Percentiles rank a stretch among this genome's conserved stretches.
Conservation (phyloP, 2,329 filamentous ascomycete genomes). For the Ploettnerulaceae sp. region DNA sequence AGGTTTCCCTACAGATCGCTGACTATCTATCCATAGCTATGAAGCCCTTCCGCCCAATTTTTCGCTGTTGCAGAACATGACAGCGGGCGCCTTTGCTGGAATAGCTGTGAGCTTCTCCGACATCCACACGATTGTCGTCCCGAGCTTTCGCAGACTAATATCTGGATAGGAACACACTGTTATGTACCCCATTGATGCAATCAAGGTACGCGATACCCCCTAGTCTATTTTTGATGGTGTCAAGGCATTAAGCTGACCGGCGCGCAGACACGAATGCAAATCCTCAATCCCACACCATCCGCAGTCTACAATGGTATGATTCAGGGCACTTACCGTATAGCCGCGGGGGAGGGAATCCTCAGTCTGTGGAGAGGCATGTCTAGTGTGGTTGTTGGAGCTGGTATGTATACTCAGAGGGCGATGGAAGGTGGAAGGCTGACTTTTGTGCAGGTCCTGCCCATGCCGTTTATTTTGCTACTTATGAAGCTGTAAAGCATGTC, state of each 20-base stretch:
- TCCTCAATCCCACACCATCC: conserved; percentile 76
- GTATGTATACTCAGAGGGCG: conserved; percentile 45
- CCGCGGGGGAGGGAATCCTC: conserved; percentile 79
- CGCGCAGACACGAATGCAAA: conserved; percentile 90
- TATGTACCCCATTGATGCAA: conserved; percentile 97
- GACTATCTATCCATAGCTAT: conserved; percentile 52
- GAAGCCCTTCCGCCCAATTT: conserved; percentile 93
- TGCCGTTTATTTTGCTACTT: conserved; percentile 97
- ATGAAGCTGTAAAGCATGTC: conserved; percentile 92
- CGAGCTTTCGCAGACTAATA: conserved; percentile 25
- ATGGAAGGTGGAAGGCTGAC: conserved; percentile 22
- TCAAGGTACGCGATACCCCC: conserved; percentile 63
- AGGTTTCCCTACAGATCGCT: conserved; percentile 17
- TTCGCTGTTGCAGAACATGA: conserved; percentile 90
- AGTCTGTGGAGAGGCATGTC: conserved; percentile 96
- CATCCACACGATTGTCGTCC: conserved; percentile 16
- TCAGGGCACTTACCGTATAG: conserved; percentile 89
- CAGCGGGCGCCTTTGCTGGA: conserved; percentile 91
- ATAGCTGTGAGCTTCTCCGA: conserved; percentile 28
- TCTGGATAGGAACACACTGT: conserved; percentile 80
- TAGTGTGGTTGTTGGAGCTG: conserved; percentile 91
- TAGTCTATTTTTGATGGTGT: conserved; percentile 6
- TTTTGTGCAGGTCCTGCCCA: conserved; percentile 75
- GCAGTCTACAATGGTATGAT: conserved; percentile 85
- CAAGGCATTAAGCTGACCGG: conserved; percentile 18